A percentile compares a stretch with the other conserved stretches of the same genome.
phyloP scores from a whole-genome alignment of 78 protist genomes.

The Chrysochromulina parva region DNA sequence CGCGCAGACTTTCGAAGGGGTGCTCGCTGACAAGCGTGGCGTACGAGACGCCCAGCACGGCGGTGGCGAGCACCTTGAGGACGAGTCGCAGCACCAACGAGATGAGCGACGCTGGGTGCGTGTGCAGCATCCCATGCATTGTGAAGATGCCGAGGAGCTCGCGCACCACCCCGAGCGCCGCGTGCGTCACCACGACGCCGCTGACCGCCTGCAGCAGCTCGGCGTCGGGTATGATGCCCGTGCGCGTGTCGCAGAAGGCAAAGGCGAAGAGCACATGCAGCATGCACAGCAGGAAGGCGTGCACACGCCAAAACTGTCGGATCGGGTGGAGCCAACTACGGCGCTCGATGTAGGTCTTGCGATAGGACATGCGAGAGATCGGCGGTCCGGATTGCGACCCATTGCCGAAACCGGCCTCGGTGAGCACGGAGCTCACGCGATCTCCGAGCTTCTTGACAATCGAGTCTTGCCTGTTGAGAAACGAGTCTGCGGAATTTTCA shows the following conservation, averaged over 20 bases:
- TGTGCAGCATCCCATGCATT: background rate
- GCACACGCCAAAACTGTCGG: constrained; percentile 5
- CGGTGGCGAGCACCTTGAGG: background rate
- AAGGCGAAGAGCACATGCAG: background rate
- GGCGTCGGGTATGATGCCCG: background rate
- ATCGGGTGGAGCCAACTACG: constrained; percentile 15
- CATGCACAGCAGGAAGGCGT: background rate
- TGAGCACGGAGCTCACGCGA: too few species aligned
- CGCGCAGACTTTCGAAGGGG: too few species aligned
- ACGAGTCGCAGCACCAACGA: background rate
- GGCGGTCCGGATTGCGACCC: too few species aligned
- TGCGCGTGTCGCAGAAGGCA: background rate
- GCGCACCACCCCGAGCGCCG: background rate
- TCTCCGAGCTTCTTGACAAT: too few species aligned
- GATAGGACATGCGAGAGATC: background rate
- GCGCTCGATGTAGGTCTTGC: constrained; percentile 11
- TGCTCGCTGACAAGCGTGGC: background rate
- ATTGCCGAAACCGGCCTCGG: too few species aligned
- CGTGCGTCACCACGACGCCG: background rate
- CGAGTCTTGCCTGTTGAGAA: too few species aligned
- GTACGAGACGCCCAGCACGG: background rate
- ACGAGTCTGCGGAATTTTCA: too few species aligned
- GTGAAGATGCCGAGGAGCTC: background rate
- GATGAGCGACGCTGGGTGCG: too few species aligned
- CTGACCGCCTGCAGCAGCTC: background rate